Evolutionary conservation across 495 filamentous ascomycete species (phyloP).

Genomic region (Aspergillus biplanus): DNA sequence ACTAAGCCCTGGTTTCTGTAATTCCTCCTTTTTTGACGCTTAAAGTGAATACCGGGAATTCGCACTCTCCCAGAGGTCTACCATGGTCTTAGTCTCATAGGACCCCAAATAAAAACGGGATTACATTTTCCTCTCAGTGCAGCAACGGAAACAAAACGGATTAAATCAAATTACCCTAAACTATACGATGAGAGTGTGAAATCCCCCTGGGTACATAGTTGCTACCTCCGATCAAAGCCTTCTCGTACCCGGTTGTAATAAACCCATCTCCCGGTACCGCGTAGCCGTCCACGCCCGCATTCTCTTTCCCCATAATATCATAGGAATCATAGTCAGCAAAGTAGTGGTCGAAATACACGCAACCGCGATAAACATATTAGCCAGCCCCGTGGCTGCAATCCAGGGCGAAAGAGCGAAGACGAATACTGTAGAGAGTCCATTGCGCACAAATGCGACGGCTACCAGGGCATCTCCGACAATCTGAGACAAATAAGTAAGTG

Average conservation of each 20-base stretch:
- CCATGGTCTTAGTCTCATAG: too few species aligned
- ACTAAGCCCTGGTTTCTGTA: too few species aligned
- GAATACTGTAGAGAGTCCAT: slow-evolving; percentile 27
- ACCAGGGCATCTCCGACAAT: slow-evolving; percentile 36
- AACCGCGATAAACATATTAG: slow-evolving; percentile 11
- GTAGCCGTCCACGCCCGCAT: slow-evolving; percentile 4
- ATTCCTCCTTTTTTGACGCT: too few species aligned
- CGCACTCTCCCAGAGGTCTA: too few species aligned
- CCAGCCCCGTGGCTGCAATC: slow-evolving; percentile 29
- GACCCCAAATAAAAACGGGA: too few species aligned
- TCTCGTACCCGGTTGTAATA: slow-evolving; percentile 1
- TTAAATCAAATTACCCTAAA: too few species aligned
- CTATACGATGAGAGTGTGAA: too few species aligned
- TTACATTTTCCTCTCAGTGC: too few species aligned
- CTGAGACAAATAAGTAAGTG: too few species aligned
- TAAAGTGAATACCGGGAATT: too few species aligned
- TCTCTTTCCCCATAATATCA: slow-evolving; percentile 12
- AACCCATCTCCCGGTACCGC: slow-evolving; percentile 2
- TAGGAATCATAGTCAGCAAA: slow-evolving; percentile 2
- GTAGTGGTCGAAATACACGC: background rate
- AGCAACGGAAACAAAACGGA: too few species aligned
- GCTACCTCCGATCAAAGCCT: background rate
- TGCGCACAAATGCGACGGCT: slow-evolving; percentile 33
- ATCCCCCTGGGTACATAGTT: background rate
- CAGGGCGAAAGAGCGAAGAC: slow-evolving; percentile 36